Percentiles rank a stretch among this genome's conserved stretches.
Evolutionary conservation across 495 filamentous ascomycete genomes (phyloP).

Genomic region (Trichocladium antarcticum): DNA sequence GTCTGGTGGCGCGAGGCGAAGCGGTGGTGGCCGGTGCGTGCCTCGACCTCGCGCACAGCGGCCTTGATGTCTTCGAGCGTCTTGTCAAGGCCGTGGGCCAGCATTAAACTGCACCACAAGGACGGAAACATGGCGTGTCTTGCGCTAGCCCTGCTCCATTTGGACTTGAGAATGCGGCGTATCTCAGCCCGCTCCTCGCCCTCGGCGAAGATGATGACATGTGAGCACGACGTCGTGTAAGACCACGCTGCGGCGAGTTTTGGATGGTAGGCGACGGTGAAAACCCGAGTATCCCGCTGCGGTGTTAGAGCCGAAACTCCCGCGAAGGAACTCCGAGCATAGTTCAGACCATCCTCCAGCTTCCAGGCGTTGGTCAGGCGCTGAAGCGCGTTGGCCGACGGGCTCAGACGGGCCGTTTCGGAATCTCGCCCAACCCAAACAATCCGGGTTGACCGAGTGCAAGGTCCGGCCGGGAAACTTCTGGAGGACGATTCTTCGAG

Average conservation of each 20-base stretch:
- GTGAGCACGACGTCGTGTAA: neutral
- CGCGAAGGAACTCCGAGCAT: slow-evolving; percentile 17
- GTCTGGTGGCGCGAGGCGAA: slow-evolving; percentile 18
- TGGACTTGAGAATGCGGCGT: slow-evolving; percentile 9
- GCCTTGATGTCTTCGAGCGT: slow-evolving; percentile 23
- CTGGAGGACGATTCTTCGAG: slow-evolving; percentile 12
- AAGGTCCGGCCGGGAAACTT: slow-evolving; percentile 1
- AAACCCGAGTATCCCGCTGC: neutral
- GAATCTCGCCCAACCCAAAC: slow-evolving; percentile 17
- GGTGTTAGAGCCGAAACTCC: slow-evolving; percentile 12
- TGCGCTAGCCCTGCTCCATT: slow-evolving; percentile 10
- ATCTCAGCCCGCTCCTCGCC: slow-evolving; percentile 19
- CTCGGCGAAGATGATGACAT: slow-evolving; percentile 17
- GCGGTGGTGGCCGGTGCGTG: slow-evolving; percentile 21
- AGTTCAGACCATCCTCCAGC: slow-evolving; percentile 12
- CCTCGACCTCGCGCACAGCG: slow-evolving; percentile 20
- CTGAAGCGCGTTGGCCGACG: slow-evolving; percentile 8
- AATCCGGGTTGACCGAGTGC: slow-evolving; percentile 10
- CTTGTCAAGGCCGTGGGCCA: slow-evolving; percentile 18
- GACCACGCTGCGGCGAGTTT: slow-evolving; percentile 21
- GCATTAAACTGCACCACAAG: slow-evolving; percentile 17
- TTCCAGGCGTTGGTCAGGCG: slow-evolving; percentile 8
- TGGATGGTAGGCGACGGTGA: slow-evolving; percentile 21
- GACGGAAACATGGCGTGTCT: slow-evolving; percentile 23
- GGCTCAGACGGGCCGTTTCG: neutral